phyloP scores from a whole-genome alignment of 768 basidiomycete species.

The Lentinula lateritia region DNA sequence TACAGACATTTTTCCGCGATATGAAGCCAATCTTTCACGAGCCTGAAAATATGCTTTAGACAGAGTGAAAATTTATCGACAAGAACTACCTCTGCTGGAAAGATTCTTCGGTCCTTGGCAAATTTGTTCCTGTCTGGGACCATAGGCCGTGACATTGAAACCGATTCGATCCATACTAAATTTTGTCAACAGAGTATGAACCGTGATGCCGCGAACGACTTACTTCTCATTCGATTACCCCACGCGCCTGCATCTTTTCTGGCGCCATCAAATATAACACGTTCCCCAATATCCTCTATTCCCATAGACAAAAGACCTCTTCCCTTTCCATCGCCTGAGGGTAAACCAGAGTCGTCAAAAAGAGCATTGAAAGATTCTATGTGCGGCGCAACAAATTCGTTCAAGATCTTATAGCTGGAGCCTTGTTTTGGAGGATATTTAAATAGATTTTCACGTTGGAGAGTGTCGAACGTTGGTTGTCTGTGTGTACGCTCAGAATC shows the following conservation, averaged over 20 bases:
- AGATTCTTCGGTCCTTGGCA: constrained; percentile 72
- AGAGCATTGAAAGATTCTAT: constrained; percentile 95
- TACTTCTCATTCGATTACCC: constrained; percentile 86
- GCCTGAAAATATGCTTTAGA: constrained; percentile 44
- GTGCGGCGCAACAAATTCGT: constrained; percentile 91
- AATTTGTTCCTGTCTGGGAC: constrained; percentile 78
- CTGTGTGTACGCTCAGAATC: constrained; percentile 36
- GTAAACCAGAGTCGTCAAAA: constrained; percentile 87
- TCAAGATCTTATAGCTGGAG: constrained; percentile 73
- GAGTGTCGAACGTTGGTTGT: constrained; percentile 71
- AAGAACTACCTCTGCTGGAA: constrained; percentile 75
- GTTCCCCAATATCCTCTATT: constrained; percentile 80
- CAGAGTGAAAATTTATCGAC: not conserved
- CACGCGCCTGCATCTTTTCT: constrained; percentile 49
- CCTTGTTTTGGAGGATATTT: constrained; percentile 64
- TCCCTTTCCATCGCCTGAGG: constrained; percentile 68
- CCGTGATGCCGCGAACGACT: constrained; percentile 24
- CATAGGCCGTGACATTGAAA: constrained; percentile 79
- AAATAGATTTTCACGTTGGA: constrained; percentile 74
- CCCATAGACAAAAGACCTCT: constrained; percentile 74
- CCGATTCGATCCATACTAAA: constrained; percentile 87
- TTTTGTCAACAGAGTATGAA: constrained; percentile 9
- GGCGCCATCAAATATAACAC: constrained; percentile 87
- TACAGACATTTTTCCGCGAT: constrained; percentile 84
- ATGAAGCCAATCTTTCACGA: constrained; percentile 88